These are phyloP conservation scores for Gyrodon lividus DNA, from an alignment of 768 basidiomycete genomes.

Conservation along the genomic window DNA sequence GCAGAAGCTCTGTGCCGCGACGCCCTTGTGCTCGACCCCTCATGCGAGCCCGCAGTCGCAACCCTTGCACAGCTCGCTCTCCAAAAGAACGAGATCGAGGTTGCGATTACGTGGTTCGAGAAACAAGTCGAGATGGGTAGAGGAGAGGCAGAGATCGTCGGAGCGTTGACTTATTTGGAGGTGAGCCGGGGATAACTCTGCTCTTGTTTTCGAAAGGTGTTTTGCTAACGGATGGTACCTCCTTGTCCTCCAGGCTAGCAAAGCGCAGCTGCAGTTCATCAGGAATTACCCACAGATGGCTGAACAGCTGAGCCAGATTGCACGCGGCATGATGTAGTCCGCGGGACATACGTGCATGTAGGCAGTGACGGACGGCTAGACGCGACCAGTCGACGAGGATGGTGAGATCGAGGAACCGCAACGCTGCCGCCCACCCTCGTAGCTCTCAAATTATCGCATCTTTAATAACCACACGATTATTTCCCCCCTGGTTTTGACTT, in stretches of 20 bases:
- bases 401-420: too few species aligned
- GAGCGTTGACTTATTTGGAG: slow-evolving; percentile 75
- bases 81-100: slow-evolving; percentile 86
- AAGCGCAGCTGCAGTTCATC: slow-evolving; percentile 80
- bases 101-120: slow-evolving; percentile 85
- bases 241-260: slow-evolving; percentile 57
- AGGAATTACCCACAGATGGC: slow-evolving; percentile 83
- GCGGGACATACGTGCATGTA: too few species aligned
- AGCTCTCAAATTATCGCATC: too few species aligned
- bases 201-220: not conserved
- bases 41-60: slow-evolving; percentile 95
- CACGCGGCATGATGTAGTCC: slow-evolving; percentile 37
- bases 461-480: too few species aligned
- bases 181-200: slow-evolving; percentile 40
- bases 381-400: too few species aligned
- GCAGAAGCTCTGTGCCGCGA: slow-evolving; percentile 87
- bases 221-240: not conserved
- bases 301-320: slow-evolving; percentile 56
- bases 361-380: too few species aligned
- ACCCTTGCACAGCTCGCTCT: slow-evolving; percentile 91
- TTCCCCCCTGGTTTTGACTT: too few species aligned
- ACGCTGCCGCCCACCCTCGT: too few species aligned
- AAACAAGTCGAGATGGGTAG: slow-evolving; percentile 82
- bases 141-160: slow-evolving; percentile 84
- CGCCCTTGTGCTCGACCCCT: slow-evolving; percentile 84